Evolutionary conservation across 306 rosid genomes (phyloP), one percentile per base, ranked within the genome.

Genomic region (Vigna mungo): DNA sequence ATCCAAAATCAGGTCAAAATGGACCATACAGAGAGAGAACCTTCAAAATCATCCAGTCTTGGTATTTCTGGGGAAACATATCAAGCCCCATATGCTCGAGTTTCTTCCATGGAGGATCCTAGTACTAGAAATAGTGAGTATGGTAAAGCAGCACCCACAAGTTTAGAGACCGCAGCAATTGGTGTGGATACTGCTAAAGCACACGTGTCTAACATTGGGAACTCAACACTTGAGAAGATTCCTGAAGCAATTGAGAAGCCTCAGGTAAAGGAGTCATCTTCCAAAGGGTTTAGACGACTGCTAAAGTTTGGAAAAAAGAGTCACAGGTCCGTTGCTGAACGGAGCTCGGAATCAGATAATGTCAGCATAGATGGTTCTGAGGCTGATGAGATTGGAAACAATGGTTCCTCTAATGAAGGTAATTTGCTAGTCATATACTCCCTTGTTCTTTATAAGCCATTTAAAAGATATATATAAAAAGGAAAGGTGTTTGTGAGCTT

Each of bases 281-380:
- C 97, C 9, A 93, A 90, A 84, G 99, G 99, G 66, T 79, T 96
- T 64, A 78, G 81, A 80, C 86, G 91, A 53, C 83, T 93, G 62
- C 78, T 92, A 65, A 96, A 87, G 88, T 93, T 96, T 78, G 99
- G 97, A 30, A 92, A 86, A 83, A 96, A 96, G 90, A 93, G 88
- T 87, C 87, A 92, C 23, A 78, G 91, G 87, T 82, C 92, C 12
- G 85, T 87, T 43, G 82, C 88, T 7, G 98, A 87, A 36, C 84
- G 54, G 67, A 82, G 55, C 74, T 51, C 25, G n/a, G 97, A 92
- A 75, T 79, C 90, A 25, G 94, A 95, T 82, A 88, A 71, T 77
- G 71, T 56, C 78, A 84, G 90, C 82, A 9, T 76, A 36, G 85
- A 75, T 58, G 88, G 82, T 75, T 87, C 91, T 14, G 97, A 87